Evolutionary conservation across 805 yeast species (phyloP).

Genomic region (Kodamaea kaohsiungensis): DNA sequence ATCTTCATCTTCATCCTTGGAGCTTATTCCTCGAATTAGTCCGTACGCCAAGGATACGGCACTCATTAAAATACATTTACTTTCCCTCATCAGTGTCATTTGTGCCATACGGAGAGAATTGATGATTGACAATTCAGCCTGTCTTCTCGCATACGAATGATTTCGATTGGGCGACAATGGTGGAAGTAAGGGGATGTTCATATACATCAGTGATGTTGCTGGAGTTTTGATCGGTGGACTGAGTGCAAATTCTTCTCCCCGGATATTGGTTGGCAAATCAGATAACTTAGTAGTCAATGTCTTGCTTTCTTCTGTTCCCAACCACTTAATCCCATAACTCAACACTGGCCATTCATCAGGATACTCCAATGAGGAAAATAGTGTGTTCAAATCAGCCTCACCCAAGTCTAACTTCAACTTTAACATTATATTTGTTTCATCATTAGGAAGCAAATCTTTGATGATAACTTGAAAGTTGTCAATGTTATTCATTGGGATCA

Average conservation of each 20-base stretch:
- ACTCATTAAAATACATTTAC: slow-evolving; percentile 10
- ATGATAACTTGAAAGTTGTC: slow-evolving; percentile 13
- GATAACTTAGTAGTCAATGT: slow-evolving; percentile 4
- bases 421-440: slow-evolving; percentile 18
- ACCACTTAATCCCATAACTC: slow-evolving; percentile 12
- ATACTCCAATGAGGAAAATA: slow-evolving; percentile 1
- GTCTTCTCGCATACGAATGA: slow-evolving; percentile 32
- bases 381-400: neutral
- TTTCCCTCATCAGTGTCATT: slow-evolving; percentile 1
- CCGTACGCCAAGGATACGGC: slow-evolving; percentile 15
- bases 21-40: slow-evolving; percentile 7
- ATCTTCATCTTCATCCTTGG: neutral
- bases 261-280: slow-evolving; percentile 2
- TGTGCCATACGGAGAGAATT: slow-evolving; percentile 14
- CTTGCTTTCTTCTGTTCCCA: slow-evolving; percentile 6
- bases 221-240: neutral
- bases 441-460: slow-evolving; percentile 16
- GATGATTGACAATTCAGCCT: slow-evolving; percentile 34
- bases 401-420: slow-evolving; percentile 12
- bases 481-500: slow-evolving; percentile 13
- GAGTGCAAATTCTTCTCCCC: neutral
- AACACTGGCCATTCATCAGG: slow-evolving; percentile 11
- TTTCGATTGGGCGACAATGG: slow-evolving; percentile 36
- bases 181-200: slow-evolving; percentile 29
- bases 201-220: slow-evolving; percentile 5